Conservation (phyloP, 352 stramenopile genomes). For the Globisporangium alternatum region DNA sequence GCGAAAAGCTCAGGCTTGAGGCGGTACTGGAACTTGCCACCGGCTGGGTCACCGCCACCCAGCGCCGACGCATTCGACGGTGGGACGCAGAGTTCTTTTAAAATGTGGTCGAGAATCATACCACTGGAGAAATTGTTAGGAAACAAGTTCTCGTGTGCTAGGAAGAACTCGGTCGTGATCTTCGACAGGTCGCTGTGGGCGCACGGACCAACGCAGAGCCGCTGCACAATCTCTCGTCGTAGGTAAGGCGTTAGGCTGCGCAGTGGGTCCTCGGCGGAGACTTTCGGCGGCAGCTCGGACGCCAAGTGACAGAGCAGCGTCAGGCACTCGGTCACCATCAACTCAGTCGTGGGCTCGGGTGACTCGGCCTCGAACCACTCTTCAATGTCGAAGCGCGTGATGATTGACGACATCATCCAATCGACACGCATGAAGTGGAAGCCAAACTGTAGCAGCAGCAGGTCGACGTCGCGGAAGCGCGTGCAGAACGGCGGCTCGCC, state of each 20-base stretch:
- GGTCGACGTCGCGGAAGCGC: conserved; percentile 78
- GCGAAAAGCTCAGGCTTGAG: conserved; percentile 79
- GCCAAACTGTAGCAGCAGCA: conserved; percentile 77
- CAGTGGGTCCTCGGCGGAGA: conserved; percentile 40
- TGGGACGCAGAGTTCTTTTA: conserved; percentile 70
- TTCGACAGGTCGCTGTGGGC: conserved; percentile 85
- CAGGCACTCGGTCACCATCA: conserved; percentile 83
- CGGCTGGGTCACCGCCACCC: conserved; percentile 26
- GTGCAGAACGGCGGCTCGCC: conserved; percentile 84
- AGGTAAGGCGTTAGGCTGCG: conserved; percentile 68
- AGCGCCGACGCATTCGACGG: conserved; percentile 22
- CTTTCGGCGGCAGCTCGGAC: conserved; percentile 71
- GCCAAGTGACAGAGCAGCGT: conserved; percentile 71
- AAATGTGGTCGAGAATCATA: conserved; percentile 64
- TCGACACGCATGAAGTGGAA: conserved; percentile 72
- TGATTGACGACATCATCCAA: conserved; percentile 74
- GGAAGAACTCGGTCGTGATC: conserved; percentile 81
- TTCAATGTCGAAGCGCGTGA: conserved; percentile 63
- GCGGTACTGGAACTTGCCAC: conserved; percentile 76
- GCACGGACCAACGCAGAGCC: conserved; percentile 75
- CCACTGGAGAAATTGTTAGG: conserved; percentile 64
- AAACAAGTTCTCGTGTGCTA: conserved; percentile 74
- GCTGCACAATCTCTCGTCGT: conserved; percentile 75
- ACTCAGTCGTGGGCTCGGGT: conserved; percentile 43
- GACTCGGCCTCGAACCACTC: conserved; percentile 49